Evolutionary conservation across 176 grass and related monocot species (phyloP).

Genomic region (Phoenix dactylifera): DNA sequence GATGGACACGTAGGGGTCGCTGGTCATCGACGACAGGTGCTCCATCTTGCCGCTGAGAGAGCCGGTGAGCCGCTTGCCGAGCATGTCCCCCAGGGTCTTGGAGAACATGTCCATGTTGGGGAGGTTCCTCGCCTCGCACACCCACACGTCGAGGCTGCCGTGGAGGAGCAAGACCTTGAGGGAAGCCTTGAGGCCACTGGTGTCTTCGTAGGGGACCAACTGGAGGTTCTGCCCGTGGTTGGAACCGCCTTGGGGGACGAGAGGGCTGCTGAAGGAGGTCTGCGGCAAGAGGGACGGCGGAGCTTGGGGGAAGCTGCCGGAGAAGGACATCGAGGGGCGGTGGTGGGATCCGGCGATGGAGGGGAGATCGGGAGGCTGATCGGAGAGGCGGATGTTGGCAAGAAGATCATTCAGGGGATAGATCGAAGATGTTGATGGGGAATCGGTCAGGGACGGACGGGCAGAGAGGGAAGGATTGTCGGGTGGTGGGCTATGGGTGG

Average conservation of each 20-base stretch:
- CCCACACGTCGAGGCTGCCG: conserved; percentile 66
- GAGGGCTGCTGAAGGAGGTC: too few relatives aligned
- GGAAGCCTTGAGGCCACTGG: conserved; percentile 15
- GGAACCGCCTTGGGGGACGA: conserved; percentile 1
- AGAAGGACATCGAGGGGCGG: not conserved
- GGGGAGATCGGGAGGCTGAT: not conserved
- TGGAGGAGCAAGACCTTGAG: conserved; percentile 82
- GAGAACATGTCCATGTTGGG: conserved; percentile 88
- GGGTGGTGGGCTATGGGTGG: not conserved
- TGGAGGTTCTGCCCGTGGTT: conserved; percentile 11
- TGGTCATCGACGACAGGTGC: conserved; percentile 41
- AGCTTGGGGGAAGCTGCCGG: not conserved
- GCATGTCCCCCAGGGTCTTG: conserved; percentile 45
- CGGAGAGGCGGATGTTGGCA: conserved; percentile 40
- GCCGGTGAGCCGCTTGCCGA: conserved; percentile 31
- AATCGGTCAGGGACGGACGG: not conserved
- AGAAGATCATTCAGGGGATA: conserved; percentile 54
- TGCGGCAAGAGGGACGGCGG: too few relatives aligned
- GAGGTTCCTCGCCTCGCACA: conserved; percentile 45
- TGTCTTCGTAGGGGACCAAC: conserved; percentile 25
- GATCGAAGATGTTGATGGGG: conserved; percentile 20
- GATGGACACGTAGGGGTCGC: conserved; percentile 73
- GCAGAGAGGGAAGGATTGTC: not conserved
- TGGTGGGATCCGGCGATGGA: not conserved
- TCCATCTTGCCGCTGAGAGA: conserved; percentile 29